These are phyloP conservation scores for Cytospora leucostoma DNA, from an alignment of 2,329 filamentous ascomycete species.

Conservation along the genomic window DNA sequence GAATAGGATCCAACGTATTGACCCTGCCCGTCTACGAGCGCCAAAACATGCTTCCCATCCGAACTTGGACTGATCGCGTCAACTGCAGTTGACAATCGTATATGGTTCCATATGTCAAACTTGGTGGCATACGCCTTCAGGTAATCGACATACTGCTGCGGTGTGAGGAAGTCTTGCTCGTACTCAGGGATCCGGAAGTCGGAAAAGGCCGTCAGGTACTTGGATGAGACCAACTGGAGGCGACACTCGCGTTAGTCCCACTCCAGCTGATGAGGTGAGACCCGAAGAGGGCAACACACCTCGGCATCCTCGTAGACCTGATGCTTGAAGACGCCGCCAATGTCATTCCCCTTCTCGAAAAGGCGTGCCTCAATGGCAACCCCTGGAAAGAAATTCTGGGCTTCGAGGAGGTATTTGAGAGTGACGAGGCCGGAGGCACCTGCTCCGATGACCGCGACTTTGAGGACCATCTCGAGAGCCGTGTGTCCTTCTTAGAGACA, in stretches of 20 bases:
- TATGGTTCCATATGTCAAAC: constrained; percentile 39
- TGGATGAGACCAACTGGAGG: constrained; percentile 44
- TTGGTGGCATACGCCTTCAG: constrained; percentile 39
- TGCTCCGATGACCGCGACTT: constrained; percentile 42
- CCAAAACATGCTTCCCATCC: background rate
- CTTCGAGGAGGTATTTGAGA: constrained; percentile 41
- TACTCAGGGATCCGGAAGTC: constrained; percentile 42
- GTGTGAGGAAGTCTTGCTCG: constrained; percentile 41
- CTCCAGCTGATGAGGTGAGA: background rate
- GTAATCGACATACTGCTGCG: constrained; percentile 39
- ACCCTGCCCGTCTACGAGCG: background rate
- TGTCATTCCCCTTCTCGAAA: constrained; percentile 43
- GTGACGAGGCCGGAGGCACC: constrained; percentile 42
- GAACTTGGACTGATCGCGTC: constrained; percentile 23
- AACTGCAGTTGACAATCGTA: constrained; percentile 37
- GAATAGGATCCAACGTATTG: background rate
- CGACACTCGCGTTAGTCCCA: constrained; percentile 4
- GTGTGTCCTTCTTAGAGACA: background rate
- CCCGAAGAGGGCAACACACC: constrained; percentile 25
- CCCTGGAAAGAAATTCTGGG: constrained; percentile 35
- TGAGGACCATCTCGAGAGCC: constrained; percentile 5
- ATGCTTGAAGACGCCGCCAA: constrained; percentile 47
- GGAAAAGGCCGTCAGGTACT: constrained; percentile 48
- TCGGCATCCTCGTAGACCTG: constrained; percentile 48
- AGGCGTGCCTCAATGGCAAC: constrained; percentile 43